Evolutionary conservation across 441 rosid genomes (phyloP).

Genomic region (Euphorbia neoarborescens): DNA sequence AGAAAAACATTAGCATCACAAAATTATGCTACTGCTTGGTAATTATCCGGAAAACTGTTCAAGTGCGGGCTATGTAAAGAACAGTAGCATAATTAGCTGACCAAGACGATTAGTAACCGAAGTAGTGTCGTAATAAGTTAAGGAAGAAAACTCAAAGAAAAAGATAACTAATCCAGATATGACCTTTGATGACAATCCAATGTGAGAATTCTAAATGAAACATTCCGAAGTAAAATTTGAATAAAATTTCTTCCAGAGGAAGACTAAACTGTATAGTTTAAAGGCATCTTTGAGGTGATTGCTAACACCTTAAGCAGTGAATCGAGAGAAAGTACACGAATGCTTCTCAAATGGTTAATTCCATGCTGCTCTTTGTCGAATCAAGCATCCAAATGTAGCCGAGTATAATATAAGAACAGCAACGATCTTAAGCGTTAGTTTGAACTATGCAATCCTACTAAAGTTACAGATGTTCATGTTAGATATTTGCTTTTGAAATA

Average conservation of each 20-base stretch:
- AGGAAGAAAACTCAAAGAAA: neutral
- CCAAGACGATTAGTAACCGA: neutral
- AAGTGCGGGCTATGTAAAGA: neutral
- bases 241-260: neutral
- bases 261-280: neutral
- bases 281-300: neutral
- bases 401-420: neutral
- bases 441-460: neutral
- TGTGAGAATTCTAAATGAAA: neutral
- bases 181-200: neutral
- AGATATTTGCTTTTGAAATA: too few relatives aligned
- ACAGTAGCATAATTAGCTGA: neutral
- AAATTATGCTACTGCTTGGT: neutral
- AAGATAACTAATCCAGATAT: neutral
- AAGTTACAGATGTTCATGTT: neutral
- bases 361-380: neutral
- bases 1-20: conserved; percentile 18
- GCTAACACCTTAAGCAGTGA: neutral
- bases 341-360: neutral
- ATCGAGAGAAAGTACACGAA: neutral
- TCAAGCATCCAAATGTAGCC: neutral
- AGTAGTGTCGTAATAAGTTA: neutral
- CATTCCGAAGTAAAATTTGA: neutral
- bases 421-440: neutral
- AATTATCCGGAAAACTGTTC: neutral